phyloP scores from a whole-genome alignment of 2,329 filamentous ascomycete genomes.

The Colletotrichum limetticola region DNA sequence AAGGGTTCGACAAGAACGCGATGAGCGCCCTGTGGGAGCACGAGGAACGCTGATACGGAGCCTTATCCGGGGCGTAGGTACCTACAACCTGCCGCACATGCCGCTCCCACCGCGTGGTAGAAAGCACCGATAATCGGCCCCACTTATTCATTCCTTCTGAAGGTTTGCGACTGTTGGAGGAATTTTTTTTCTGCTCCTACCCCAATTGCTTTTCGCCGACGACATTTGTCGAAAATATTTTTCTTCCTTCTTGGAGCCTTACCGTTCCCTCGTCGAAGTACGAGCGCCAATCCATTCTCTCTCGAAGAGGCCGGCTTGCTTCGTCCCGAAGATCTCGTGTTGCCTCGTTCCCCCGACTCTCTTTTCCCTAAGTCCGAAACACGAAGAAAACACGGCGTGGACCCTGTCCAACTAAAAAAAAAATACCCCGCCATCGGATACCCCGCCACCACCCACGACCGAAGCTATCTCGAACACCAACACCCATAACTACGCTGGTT shows the following conservation, averaged over 20 bases:
- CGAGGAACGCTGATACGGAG: slow-evolving; percentile 1
- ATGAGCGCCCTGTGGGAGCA: neutral
- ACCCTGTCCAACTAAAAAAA: slow-evolving; percentile 18
- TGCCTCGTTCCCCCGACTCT: neutral
- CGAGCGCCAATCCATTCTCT: neutral
- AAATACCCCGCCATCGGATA: slow-evolving; percentile 27
- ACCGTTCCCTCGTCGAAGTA: slow-evolving; percentile 20
- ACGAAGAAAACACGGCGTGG: slow-evolving; percentile 14
- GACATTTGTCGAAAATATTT: slow-evolving; percentile 3
- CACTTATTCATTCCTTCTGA: slow-evolving; percentile 11
- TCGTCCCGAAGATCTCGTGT: neutral
- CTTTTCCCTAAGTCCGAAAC: neutral
- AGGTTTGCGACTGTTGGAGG: slow-evolving; percentile 4
- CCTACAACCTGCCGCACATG: neutral
- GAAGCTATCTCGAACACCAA: slow-evolving; percentile 20
- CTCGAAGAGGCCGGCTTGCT: neutral
- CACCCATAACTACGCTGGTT: neutral
- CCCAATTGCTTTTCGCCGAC: neutral
- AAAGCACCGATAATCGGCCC: slow-evolving; percentile 19
- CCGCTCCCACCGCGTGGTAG: neutral
- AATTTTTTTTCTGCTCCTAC: slow-evolving; percentile 16
- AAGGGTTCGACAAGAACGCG: neutral
- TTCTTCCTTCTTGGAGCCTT: slow-evolving; percentile 9
- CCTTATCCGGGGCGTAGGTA: slow-evolving; percentile 16
- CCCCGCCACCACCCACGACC: slow-evolving; percentile 8